phyloP scores from a whole-genome alignment of 73 alveolate genomes.

The Paramecium pentaurelia region DNA sequence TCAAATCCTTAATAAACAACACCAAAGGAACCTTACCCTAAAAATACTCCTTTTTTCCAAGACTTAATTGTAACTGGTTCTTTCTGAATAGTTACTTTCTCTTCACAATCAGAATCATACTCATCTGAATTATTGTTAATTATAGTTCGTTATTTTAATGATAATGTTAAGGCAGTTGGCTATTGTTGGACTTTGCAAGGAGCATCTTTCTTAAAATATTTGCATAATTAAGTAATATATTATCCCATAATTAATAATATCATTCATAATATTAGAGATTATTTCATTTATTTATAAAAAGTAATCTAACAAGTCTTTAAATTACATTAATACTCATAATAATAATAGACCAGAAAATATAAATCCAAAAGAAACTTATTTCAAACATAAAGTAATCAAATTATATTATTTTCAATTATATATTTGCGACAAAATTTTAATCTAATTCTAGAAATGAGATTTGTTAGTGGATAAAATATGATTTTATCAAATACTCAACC shows the following conservation, averaged over 20 bases:
- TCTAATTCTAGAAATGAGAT: background rate
- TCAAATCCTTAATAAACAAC: background rate
- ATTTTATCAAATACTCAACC: slow-evolving; percentile 1
- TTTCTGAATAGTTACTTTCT: background rate
- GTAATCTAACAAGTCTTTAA: background rate
- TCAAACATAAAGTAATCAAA: too few relatives aligned
- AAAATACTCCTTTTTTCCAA: background rate
- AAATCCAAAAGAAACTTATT: background rate
- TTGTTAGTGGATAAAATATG: background rate
- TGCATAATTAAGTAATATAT: background rate
- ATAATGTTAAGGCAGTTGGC: background rate
- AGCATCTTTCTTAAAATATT: background rate
- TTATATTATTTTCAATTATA: background rate
- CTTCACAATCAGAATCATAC: background rate
- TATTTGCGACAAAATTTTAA: background rate
- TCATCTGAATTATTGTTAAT: background rate
- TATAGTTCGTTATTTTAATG: background rate
- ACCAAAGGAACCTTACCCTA: slow-evolving; percentile 12
- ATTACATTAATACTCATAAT: background rate
- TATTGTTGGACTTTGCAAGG: background rate
- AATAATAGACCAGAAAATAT: too few relatives aligned
- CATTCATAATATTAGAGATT: background rate
- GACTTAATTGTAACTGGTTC: background rate
- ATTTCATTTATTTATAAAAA: background rate
- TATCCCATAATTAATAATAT: slow-evolving; percentile 1